phyloP scores from a whole-genome alignment of 345 rosid genomes.

The Erucastrum elatum region DNA sequence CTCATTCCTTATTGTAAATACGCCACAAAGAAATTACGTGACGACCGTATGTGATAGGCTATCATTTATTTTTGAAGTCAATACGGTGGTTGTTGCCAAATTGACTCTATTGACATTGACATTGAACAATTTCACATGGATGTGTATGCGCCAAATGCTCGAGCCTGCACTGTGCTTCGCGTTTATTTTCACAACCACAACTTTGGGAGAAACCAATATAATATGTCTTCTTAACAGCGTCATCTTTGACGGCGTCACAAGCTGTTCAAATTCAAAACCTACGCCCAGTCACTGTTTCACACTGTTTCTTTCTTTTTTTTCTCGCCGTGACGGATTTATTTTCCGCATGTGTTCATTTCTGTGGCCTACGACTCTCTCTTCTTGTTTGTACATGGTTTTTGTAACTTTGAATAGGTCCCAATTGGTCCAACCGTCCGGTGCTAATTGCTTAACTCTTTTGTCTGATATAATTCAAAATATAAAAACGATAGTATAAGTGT shows the following conservation, averaged over 20 bases:
- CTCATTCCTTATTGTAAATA: background rate
- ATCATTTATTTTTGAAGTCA: background rate
- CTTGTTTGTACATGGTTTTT: background rate
- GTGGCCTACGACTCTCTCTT: background rate
- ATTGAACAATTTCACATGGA: conserved; percentile 1
- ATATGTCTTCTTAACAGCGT: background rate
- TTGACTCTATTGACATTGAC: conserved; percentile 10
- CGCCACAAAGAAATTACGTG: background rate
- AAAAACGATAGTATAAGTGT: no score
- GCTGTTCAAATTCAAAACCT: background rate
- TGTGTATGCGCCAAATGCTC: conserved; percentile 13
- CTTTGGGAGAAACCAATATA: background rate
- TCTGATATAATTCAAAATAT: no score
- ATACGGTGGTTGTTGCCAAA: conserved; percentile 30
- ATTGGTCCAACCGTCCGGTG: background rate
- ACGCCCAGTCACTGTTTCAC: background rate
- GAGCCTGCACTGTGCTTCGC: conserved; percentile 23
- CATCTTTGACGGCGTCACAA: background rate
- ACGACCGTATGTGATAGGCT: background rate
- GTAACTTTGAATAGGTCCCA: background rate
- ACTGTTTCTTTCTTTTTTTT: background rate
- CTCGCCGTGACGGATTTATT: background rate
- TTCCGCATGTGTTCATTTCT: background rate
- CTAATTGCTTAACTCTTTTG: no score
- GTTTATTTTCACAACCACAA: conserved; percentile 12